Percentiles rank a stretch among this genome's conserved stretches.
These are phyloP conservation scores for Fusarium anguioides DNA, from an alignment of 2,329 filamentous ascomycete species.

Conservation along the genomic window DNA sequence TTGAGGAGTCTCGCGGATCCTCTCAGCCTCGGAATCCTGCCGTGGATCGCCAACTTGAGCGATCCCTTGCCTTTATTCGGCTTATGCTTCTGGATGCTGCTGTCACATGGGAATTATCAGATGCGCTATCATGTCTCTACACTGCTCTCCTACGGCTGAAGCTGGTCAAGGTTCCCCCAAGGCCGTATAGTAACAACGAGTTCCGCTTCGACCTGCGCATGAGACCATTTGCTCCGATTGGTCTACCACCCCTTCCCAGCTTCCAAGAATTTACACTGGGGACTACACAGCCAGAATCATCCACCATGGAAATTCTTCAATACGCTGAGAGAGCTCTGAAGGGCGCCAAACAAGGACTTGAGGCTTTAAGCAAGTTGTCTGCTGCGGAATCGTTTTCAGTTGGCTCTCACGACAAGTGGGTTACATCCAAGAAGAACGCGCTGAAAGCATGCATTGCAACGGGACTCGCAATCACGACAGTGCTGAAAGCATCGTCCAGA, in stretches of 20 bases:
- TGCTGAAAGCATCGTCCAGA: slow-evolving; percentile 66
- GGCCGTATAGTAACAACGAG: slow-evolving; percentile 74
- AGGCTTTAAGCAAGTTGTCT: slow-evolving; percentile 64
- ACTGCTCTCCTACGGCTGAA: slow-evolving; percentile 69
- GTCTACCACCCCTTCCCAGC: slow-evolving; percentile 73
- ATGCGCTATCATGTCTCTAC: slow-evolving; percentile 71
- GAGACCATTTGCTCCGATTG: slow-evolving; percentile 80
- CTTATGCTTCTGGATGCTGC: slow-evolving; percentile 73
- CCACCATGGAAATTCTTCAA: slow-evolving; percentile 55
- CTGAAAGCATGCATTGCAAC: slow-evolving; percentile 78
- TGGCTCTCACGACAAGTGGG: slow-evolving; percentile 71
- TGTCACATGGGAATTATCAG: slow-evolving; percentile 67
- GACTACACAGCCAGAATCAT: slow-evolving; percentile 54
- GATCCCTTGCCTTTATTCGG: slow-evolving; percentile 66
- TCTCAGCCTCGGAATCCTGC: slow-evolving; percentile 35
- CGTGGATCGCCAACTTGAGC: slow-evolving; percentile 58
- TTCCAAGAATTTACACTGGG: slow-evolving; percentile 68
- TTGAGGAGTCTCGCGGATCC: slow-evolving; percentile 46
- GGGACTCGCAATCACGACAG: slow-evolving; percentile 69
- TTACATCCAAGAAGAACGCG: slow-evolving; percentile 66
- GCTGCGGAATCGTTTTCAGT: slow-evolving; percentile 65
- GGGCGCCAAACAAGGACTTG: slow-evolving; percentile 65
- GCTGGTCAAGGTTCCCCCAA: slow-evolving; percentile 61
- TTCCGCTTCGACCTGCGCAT: slow-evolving; percentile 86
- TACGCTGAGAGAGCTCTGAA: slow-evolving; percentile 59